A percentile compares a stretch with the other conserved stretches of the same genome.
phyloP scores from a whole-genome alignment of 1,139 yeast genomes.

The Saccharomyces hybrid region DNA sequence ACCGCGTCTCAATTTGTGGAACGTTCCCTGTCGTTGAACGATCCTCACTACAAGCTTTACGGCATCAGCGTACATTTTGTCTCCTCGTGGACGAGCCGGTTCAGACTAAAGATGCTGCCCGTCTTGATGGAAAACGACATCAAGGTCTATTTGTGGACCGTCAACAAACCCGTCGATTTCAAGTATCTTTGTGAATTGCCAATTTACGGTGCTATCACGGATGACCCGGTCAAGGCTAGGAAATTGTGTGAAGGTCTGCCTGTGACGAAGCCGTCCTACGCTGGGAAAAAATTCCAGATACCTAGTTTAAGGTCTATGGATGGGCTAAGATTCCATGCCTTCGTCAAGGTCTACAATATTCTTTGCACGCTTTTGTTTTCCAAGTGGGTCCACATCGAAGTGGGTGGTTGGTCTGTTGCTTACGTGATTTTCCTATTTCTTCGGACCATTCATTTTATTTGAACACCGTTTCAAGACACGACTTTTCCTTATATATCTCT shows the following conservation, averaged over 20 bases:
- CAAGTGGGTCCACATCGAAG: conserved; percentile 22
- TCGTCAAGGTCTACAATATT: conserved; percentile 16
- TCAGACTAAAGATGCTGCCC: conserved; percentile 33
- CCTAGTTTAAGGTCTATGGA: conserved; percentile 20
- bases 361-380: conserved; percentile 19
- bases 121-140: conserved; percentile 39
- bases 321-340: conserved; percentile 25
- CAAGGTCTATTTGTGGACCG: conserved; percentile 73
- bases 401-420: conserved; percentile 23
- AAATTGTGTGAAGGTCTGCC: conserved; percentile 8
- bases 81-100: conserved; percentile 38
- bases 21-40: conserved; percentile 31
- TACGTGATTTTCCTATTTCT: conserved; percentile 17
- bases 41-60: conserved; percentile 34
- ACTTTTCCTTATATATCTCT: neutral
- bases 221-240: conserved; percentile 39
- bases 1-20: conserved; percentile 32
- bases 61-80: conserved; percentile 40
- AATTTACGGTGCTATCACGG: conserved; percentile 57
- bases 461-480: neutral
- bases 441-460: conserved; percentile 21
- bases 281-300: conserved; percentile 10
- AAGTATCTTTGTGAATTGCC: conserved; percentile 38
- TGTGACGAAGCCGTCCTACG: neutral
- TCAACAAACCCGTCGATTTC: conserved; percentile 44